Conservation (phyloP, 495 filamentous ascomycete species). For the Pyronema domesticum region DNA sequence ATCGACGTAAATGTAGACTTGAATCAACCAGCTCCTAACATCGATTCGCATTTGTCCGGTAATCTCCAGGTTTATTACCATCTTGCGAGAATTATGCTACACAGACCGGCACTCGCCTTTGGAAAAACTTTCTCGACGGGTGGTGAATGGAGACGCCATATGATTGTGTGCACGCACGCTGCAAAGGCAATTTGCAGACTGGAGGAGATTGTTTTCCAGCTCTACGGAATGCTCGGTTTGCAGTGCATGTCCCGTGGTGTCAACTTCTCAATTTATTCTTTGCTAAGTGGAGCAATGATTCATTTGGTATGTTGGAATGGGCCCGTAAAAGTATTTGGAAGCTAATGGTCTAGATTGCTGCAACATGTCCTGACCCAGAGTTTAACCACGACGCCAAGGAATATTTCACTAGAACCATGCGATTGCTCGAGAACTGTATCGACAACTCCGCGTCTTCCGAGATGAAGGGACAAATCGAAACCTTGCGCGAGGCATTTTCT, state of each 20-base stretch:
- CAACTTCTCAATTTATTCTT: slow-evolving; percentile 84
- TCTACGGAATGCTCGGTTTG: slow-evolving; percentile 63
- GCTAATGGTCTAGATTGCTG: slow-evolving; percentile 36
- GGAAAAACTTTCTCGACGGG: slow-evolving; percentile 55
- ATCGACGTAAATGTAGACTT: slow-evolving; percentile 63
- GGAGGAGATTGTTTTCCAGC: slow-evolving; percentile 68
- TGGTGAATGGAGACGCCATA: slow-evolving; percentile 71
- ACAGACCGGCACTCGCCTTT: slow-evolving; percentile 68
- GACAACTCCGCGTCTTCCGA: slow-evolving; percentile 80
- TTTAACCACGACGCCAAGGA: slow-evolving; percentile 71
- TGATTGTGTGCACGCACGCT: slow-evolving; percentile 69
- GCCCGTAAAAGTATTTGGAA: not conserved
- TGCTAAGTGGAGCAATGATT: slow-evolving; percentile 85
- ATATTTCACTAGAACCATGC: slow-evolving; percentile 90
- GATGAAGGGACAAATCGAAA: slow-evolving; percentile 78
- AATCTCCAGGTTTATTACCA: slow-evolving; percentile 91
- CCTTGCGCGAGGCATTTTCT: slow-evolving; percentile 81
- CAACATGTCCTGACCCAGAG: slow-evolving; percentile 85
- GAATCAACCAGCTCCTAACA: slow-evolving; percentile 61
- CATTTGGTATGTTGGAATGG: slow-evolving; percentile 52
- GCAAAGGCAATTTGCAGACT: slow-evolving; percentile 77
- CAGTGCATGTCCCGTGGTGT: slow-evolving; percentile 89
- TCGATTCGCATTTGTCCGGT: slow-evolving; percentile 62
- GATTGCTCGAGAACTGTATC: slow-evolving; percentile 74
- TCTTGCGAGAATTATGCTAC: slow-evolving; percentile 68